These are phyloP conservation scores for Fusarium tanahbumbuense DNA, from an alignment of 2,329 filamentous ascomycete species.

Conservation along the genomic window DNA sequence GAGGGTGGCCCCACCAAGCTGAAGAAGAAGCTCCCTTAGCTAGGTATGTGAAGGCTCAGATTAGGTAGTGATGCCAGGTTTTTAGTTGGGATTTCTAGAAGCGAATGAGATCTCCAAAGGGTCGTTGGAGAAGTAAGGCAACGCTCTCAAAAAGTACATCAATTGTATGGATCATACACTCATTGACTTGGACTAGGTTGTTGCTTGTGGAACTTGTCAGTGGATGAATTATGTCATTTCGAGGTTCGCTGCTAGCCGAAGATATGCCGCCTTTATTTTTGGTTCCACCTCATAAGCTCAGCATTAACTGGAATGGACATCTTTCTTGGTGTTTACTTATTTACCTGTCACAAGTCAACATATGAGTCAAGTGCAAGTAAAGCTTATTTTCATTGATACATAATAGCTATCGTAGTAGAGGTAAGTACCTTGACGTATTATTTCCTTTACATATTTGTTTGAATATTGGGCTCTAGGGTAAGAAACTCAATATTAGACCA, in stretches of 20 bases:
- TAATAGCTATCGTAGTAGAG: background rate
- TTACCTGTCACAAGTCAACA: background rate
- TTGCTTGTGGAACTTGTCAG: conserved; percentile 14
- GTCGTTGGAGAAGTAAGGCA: background rate
- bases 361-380: background rate
- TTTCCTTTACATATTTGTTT: background rate
- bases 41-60: background rate
- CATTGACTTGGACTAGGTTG: background rate
- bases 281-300: background rate
- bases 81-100: background rate
- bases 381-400: background rate
- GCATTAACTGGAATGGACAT: background rate
- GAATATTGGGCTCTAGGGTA: background rate
- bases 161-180: conserved; percentile 22
- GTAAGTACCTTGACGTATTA: background rate
- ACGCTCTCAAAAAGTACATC: background rate
- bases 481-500: background rate
- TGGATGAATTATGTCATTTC: conserved; percentile 36
- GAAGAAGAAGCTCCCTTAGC: conserved; percentile 4
- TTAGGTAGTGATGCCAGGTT: background rate
- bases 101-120: background rate
- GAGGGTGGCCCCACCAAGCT: conserved; percentile 37
- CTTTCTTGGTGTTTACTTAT: background rate
- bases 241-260: conserved; percentile 16
- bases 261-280: conserved; percentile 8